Evolutionary conservation across 768 basidiomycete species (phyloP).

Genomic region (Collybia sp.): DNA sequence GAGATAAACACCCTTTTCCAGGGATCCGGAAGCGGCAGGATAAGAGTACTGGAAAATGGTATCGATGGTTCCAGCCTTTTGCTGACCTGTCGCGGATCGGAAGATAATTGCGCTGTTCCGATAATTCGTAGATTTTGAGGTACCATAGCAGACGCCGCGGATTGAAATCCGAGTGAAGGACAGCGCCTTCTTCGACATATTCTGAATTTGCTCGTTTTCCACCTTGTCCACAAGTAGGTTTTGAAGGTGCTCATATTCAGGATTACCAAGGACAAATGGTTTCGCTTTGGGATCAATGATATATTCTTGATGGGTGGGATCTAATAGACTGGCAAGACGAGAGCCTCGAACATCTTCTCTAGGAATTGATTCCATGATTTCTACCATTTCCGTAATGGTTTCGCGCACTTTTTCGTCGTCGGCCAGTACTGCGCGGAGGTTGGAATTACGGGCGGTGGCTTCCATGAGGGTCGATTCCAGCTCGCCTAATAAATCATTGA

Average conservation of each 20-base stretch:
- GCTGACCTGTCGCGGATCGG: neutral
- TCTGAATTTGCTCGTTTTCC: neutral
- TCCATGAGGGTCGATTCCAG: conserved; percentile 12
- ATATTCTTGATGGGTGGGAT: neutral
- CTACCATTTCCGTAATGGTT: conserved; percentile 4
- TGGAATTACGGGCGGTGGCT: conserved; percentile 5
- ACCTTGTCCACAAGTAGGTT: neutral
- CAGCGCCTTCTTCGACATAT: neutral
- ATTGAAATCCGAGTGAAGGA: conserved; percentile 4
- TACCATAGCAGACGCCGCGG: conserved; percentile 7
- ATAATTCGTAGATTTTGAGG: conserved; percentile 3
- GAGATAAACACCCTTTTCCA: neutral
- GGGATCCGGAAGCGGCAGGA: neutral
- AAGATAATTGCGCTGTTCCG: conserved; percentile 9
- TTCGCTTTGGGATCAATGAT: neutral
- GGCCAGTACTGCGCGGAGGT: conserved; percentile 8
- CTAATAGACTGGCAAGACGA: conserved; percentile 3
- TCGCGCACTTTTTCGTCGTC: conserved; percentile 4
- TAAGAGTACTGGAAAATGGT: conserved; percentile 4
- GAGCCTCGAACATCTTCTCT: conserved; percentile 11
- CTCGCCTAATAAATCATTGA: conserved; percentile 14
- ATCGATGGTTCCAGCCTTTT: conserved; percentile 1
- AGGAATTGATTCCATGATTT: conserved; percentile 4
- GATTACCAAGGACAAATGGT: neutral
- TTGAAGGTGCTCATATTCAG: neutral